phyloP scores from a whole-genome alignment of 331 rosid species.

The Rhamnella rubrinervis region DNA sequence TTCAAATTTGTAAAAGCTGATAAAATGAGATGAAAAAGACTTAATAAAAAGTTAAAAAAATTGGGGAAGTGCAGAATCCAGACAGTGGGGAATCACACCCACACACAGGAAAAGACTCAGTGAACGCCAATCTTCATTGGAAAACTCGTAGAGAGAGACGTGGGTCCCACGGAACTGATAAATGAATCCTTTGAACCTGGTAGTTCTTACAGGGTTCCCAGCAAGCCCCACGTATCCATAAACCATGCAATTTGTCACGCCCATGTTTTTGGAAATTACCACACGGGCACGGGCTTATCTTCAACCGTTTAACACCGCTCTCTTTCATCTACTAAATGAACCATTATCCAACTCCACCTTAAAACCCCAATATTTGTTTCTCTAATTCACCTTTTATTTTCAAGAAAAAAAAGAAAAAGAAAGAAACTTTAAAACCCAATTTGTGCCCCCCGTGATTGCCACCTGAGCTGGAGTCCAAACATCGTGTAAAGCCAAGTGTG shows the following conservation, averaged over 20 bases:
- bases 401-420: not conserved
- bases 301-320: conserved; percentile 46
- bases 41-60: not conserved
- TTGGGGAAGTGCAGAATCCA: not conserved
- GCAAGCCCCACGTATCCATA: conserved; percentile 33
- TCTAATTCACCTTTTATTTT: not conserved
- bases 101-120: not conserved
- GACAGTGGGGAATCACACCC: not conserved
- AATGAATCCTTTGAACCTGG: conserved; percentile 11
- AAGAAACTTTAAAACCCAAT: not conserved
- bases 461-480: conserved; percentile 33
- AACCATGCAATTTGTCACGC: conserved; percentile 26
- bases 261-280: not conserved
- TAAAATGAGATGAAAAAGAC: too few species aligned
- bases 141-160: conserved; percentile 8
- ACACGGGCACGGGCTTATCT: conserved; percentile 47
- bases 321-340: conserved; percentile 17
- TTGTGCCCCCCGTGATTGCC: conserved; percentile 19
- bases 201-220: conserved; percentile 10
- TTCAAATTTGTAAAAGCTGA: too few species aligned
- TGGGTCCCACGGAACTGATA: not conserved
- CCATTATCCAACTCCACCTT: conserved; percentile 21
- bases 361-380: not conserved
- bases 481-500: conserved; percentile 62
- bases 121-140: conserved; percentile 17